A percentile compares a stretch with the other conserved stretches of the same genome.
Evolutionary conservation across 805 yeast species (phyloP).

Genomic region (Jamesozyma hellenica): DNA sequence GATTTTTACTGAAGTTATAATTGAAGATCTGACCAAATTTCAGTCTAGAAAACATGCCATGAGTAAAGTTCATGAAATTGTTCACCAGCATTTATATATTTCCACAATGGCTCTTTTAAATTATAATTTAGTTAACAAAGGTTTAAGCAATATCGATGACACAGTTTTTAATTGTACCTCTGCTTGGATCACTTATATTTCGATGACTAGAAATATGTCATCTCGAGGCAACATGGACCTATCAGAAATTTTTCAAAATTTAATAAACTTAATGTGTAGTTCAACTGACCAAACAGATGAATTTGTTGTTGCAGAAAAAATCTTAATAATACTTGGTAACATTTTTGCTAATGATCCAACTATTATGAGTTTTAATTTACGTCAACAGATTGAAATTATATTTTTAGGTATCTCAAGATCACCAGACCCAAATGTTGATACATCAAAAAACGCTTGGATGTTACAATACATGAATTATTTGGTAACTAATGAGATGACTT

Average conservation of each 20-base stretch:
- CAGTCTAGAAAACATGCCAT: conserved; percentile 21
- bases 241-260: conserved; percentile 20
- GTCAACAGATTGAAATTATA: conserved; percentile 23
- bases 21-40: conserved; percentile 27
- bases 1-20: conserved; percentile 25
- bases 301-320: conserved; percentile 20
- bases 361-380: conserved; percentile 23
- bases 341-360: conserved; percentile 25
- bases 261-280: conserved; percentile 24
- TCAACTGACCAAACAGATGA: conserved; percentile 18
- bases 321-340: conserved; percentile 21
- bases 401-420: conserved; percentile 25
- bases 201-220: conserved; percentile 22
- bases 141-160: conserved; percentile 5
- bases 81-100: conserved; percentile 27
- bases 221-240: conserved; percentile 24
- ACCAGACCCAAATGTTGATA: conserved; percentile 9
- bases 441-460: conserved; percentile 25
- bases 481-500: conserved; percentile 23
- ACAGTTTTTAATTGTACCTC: conserved; percentile 18
- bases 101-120: conserved; percentile 26
- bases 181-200: conserved; percentile 27
- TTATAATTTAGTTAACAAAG: conserved; percentile 12
- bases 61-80: conserved; percentile 22
- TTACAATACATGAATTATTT: conserved; percentile 27